These are phyloP conservation scores for Fusarium coicis DNA, from an alignment of 2,329 filamentous ascomycete species.

Conservation along the genomic window DNA sequence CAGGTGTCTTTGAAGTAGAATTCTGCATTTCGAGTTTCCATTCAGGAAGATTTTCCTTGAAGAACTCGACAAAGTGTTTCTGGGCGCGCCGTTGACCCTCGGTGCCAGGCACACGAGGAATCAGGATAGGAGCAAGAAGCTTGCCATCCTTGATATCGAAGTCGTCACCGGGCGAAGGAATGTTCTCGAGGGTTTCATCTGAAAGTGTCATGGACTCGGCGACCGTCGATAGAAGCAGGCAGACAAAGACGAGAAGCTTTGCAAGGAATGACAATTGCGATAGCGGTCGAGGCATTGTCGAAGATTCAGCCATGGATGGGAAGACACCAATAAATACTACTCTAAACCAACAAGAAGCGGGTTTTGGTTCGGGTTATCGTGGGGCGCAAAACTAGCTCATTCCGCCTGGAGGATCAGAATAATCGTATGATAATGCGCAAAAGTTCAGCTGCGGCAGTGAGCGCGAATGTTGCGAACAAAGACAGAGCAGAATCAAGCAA, in stretches of 20 bases:
- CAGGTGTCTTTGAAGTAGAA: constrained; percentile 85
- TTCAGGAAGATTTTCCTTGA: constrained; percentile 75
- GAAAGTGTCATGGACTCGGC: constrained; percentile 68
- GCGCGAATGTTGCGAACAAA: constrained; percentile 8
- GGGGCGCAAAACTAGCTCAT: constrained; percentile 38
- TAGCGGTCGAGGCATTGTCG: constrained; percentile 31
- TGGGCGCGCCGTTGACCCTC: constrained; percentile 78
- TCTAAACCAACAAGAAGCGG: constrained; percentile 31
- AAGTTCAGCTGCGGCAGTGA: not conserved
- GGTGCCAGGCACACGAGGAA: constrained; percentile 89
- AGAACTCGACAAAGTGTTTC: constrained; percentile 86
- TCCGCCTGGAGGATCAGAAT: constrained; percentile 27
- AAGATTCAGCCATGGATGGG: constrained; percentile 29
- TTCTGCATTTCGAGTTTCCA: constrained; percentile 91
- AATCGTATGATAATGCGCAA: not conserved
- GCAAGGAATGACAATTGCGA: constrained; percentile 31
- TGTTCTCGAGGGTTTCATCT: constrained; percentile 75
- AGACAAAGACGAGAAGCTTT: constrained; percentile 30
- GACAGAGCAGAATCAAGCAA: constrained; percentile 9
- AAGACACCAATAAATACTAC: constrained; percentile 31
- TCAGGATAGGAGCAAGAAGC: constrained; percentile 86
- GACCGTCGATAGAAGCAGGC: constrained; percentile 41
- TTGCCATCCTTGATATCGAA: constrained; percentile 82
- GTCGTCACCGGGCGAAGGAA: constrained; percentile 78
- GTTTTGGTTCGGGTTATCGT: constrained; percentile 33